Conservation (phyloP, 768 basidiomycete species). For the Gelatoporia subvermispora region DNA sequence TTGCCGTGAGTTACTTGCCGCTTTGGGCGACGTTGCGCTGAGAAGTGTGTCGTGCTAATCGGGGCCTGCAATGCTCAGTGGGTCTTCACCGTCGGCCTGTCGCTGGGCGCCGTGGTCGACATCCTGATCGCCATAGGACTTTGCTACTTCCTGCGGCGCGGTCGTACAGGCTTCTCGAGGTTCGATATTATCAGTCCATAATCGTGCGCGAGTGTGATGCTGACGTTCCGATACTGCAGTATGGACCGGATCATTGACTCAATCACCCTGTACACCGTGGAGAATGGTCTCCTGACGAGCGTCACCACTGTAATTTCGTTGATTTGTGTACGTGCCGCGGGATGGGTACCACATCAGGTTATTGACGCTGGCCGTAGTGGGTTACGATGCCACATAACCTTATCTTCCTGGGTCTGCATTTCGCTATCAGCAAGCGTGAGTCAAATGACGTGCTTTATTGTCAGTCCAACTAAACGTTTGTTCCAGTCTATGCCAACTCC, state of each 20-base stretch:
- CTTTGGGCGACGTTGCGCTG: background rate
- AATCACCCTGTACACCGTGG: slow-evolving; percentile 23
- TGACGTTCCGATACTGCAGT: slow-evolving; percentile 4
- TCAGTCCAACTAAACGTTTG: background rate
- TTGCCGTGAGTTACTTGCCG: slow-evolving; percentile 10
- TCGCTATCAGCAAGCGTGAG: slow-evolving; percentile 25
- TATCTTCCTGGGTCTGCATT: slow-evolving; percentile 24
- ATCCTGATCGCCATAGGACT: slow-evolving; percentile 19
- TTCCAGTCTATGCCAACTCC: slow-evolving; percentile 25
- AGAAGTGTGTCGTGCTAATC: background rate
- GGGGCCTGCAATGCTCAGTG: slow-evolving; percentile 11
- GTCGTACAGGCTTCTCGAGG: slow-evolving; percentile 8
- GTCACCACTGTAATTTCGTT: background rate
- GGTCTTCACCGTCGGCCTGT: slow-evolving; percentile 24
- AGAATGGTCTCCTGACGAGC: slow-evolving; percentile 22
- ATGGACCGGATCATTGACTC: slow-evolving; percentile 23
- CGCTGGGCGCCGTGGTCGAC: slow-evolving; percentile 20
- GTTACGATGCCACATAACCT: slow-evolving; percentile 21
- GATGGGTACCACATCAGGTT: too few species aligned
- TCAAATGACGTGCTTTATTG: slow-evolving; percentile 1
- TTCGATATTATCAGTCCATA: too few species aligned
- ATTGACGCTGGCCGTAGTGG: slow-evolving; percentile 16
- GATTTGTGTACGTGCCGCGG: background rate
- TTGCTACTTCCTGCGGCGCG: slow-evolving; percentile 18
- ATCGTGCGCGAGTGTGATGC: too few species aligned